Evolutionary conservation across 2,329 filamentous ascomycete genomes (phyloP).

Genomic region (Fusarium sp.): DNA sequence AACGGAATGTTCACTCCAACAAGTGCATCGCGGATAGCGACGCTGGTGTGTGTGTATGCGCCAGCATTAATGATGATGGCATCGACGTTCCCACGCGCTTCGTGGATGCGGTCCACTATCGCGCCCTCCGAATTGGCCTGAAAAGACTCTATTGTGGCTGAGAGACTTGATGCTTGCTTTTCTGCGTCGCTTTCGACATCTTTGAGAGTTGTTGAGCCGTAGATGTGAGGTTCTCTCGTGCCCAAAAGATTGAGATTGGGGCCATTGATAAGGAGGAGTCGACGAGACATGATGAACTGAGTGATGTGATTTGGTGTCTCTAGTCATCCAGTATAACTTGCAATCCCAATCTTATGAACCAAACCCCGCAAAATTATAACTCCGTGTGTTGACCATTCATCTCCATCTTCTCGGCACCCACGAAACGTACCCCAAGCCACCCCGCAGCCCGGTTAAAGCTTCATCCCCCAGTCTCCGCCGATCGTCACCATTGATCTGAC

Average conservation of each 20-base stretch:
- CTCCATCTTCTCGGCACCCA: slow-evolving; percentile 22
- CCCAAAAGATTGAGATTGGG: slow-evolving; percentile 86
- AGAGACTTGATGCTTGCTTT: slow-evolving; percentile 62
- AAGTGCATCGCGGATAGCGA: slow-evolving; percentile 80
- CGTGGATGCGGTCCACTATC: slow-evolving; percentile 79
- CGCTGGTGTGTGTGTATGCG: slow-evolving; percentile 80
- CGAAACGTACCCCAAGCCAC: slow-evolving; percentile 1
- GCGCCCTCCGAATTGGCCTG: slow-evolving; percentile 85
- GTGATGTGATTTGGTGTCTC: neutral
- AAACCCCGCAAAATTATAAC: slow-evolving; percentile 28
- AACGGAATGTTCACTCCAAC: slow-evolving; percentile 77
- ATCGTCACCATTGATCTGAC: slow-evolving; percentile 14
- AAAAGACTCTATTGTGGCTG: slow-evolving; percentile 66
- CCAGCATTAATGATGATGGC: slow-evolving; percentile 82
- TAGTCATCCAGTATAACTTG: neutral
- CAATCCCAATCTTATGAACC: slow-evolving; percentile 21
- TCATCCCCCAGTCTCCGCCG: slow-evolving; percentile 37
- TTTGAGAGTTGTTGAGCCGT: slow-evolving; percentile 75
- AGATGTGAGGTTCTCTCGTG: slow-evolving; percentile 78
- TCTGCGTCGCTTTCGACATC: slow-evolving; percentile 67
- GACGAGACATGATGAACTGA: slow-evolving; percentile 51
- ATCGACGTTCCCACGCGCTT: slow-evolving; percentile 68
- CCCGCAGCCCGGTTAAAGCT: slow-evolving; percentile 44
- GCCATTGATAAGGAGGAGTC: slow-evolving; percentile 81
- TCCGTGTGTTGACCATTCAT: slow-evolving; percentile 15